Evolutionary conservation across 495 filamentous ascomycete species (phyloP).

Genomic region (Hypoxylon trugodes): DNA sequence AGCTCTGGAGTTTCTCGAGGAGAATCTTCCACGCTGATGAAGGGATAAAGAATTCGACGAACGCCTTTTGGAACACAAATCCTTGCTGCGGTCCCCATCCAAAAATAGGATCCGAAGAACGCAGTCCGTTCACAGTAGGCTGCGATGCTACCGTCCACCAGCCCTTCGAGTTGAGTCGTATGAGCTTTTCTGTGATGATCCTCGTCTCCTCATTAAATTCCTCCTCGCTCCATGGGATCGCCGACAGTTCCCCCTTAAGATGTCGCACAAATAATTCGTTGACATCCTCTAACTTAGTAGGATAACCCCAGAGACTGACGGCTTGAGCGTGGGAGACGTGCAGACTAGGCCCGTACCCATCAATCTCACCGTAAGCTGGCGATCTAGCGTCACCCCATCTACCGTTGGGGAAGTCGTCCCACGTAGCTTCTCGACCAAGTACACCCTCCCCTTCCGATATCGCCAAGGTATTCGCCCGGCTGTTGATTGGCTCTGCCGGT

Average conservation of each 20-base stretch:
- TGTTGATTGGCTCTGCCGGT: slow-evolving; percentile 65
- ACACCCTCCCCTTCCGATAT: slow-evolving; percentile 92
- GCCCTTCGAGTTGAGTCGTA: slow-evolving; percentile 78
- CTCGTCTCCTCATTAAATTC: slow-evolving; percentile 85
- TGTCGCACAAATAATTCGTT: slow-evolving; percentile 80
- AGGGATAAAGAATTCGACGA: slow-evolving; percentile 94
- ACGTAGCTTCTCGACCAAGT: slow-evolving; percentile 94
- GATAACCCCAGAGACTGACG: slow-evolving; percentile 82
- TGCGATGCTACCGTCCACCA: slow-evolving; percentile 99
- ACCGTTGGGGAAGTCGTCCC: slow-evolving; percentile 99
- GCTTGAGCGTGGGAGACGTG: slow-evolving; percentile 83
- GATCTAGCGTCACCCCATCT: slow-evolving; percentile 93
- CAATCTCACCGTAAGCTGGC: slow-evolving; percentile 93
- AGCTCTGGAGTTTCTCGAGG: slow-evolving; percentile 63
- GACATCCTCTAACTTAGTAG: slow-evolving; percentile 72
- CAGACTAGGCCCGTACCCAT: slow-evolving; percentile 90
- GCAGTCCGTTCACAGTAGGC: slow-evolving; percentile 87
- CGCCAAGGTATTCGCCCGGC: slow-evolving; percentile 81
- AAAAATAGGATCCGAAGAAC: slow-evolving; percentile 78
- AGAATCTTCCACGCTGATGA: slow-evolving; percentile 72
- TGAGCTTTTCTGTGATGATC: slow-evolving; percentile 75
- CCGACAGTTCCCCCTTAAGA: slow-evolving; percentile 74
- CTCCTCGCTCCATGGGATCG: slow-evolving; percentile 94
- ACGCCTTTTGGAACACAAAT: slow-evolving; percentile 98
- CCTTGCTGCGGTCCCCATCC: slow-evolving; percentile 94